Evolutionary conservation across 2,329 filamentous ascomycete species (phyloP), one percentile per base, ranked within the genome.

Genomic region (Cladosporium sp.): DNA sequence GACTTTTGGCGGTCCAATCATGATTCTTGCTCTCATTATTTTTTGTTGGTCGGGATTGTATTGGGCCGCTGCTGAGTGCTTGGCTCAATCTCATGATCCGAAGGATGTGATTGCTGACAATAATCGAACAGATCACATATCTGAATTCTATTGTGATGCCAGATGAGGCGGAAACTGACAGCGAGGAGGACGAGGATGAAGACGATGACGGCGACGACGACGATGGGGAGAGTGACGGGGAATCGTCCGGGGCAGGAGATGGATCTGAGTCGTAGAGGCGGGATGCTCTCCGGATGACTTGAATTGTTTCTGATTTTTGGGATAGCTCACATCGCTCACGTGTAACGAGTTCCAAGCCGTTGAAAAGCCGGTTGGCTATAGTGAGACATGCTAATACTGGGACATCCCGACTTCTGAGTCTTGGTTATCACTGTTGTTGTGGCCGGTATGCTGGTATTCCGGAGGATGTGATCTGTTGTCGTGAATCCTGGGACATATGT

Each of bases 141-240:
- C 69, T 80, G 42, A 81, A 81, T 69, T 75, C 73, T 55, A 74
- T 80, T 28, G 76, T 80, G 40, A 79, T 79, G 76, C 78, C 78
- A 34, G 78, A 80, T 66, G 73, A 74, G 34, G 68, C 70, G 39
- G 71, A 69, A 45, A 69, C 66, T 40, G 63, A 59, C 12, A 62
- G 62, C 2, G 69, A 67, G 43, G 67, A 63, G 39, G 28, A 43
- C 12, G 40, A 43, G 5, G 47, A 50, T 2, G 30, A 50, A 9
- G 30, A 22, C 4, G 68, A 67, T 50, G 45, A 50, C 4, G 47
- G 17, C 17, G 30, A 37, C 11, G 69, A 67, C 49, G 45, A 50
- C 4, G 47, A 36, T 36, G 65, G 61, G 8, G 66, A 65, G 37
- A 6, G 6, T 25, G 64, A 65, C 19, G 66, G 28, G 7, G 47